Base-by-base conservation (phyloP, 169 alveolate genomes). In the Toxoplasma gondii region DNA sequence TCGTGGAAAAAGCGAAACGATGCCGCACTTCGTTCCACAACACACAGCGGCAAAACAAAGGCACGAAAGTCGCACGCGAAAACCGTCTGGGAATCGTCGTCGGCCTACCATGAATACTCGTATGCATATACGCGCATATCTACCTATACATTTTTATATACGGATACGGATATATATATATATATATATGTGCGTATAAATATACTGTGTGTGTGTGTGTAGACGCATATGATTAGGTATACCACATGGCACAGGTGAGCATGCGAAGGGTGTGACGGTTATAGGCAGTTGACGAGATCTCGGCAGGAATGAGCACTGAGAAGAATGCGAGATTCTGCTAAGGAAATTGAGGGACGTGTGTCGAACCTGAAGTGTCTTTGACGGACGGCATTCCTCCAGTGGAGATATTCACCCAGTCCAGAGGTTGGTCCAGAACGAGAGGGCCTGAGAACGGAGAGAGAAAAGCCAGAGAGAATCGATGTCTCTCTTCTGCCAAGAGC, bases 311-410 rank as follows among this genome's bases (percentile, higher is more conserved):
- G n/a, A n/a, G n/a, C n/a, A n/a, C n/a, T n/a, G n/a, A n/a, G n/a
- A n/a, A n/a, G n/a, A n/a, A n/a, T n/a, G n/a, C n/a, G n/a, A n/a
- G n/a, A n/a, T n/a, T n/a, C 67, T 12, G 67, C 27, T 53, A 53
- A 19, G 19, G 67, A 53, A 19, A 53, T 4, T 1, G n/a, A 64
- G 74, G 24, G 74, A 64, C 19, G 67, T 34, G 19, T 34, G 38
- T 39, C 94, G 38, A 38, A 86, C 94, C 94, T 39, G 91, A 82
- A 39, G 81, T 83, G 69, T 92, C 94, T 81, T 92, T 92, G 38
- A 92, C 74, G 44, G 94, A 88, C n/a, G 94, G 94, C 94, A 92
- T 92, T 17, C 94, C 94, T 31, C 91, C 94, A 27, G 84, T 70
- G 41, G 94, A 92, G 44, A 92, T 54, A 31, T 88, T 58, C n/a